A percentile compares a stretch with the other conserved stretches of the same genome.
Conservation (phyloP, 352 stramenopile genomes). For the Blastocystis sp. region DNA sequence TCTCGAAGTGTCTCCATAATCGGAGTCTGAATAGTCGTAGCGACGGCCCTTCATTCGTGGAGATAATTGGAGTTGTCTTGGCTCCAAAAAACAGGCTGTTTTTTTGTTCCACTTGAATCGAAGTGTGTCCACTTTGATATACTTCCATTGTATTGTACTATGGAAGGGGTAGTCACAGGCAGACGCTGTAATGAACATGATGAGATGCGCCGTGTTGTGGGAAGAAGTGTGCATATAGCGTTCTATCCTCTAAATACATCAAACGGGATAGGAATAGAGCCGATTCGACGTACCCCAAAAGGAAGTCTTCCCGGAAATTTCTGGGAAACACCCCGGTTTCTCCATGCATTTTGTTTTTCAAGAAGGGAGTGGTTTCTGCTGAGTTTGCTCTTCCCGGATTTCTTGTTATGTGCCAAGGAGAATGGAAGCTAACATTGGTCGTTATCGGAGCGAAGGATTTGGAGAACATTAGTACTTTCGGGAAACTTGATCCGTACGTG, state of each 20-base stretch:
- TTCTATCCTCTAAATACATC: neutral
- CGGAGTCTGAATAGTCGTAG: conserved; percentile 23
- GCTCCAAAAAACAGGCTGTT: neutral
- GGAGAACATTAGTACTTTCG: conserved; percentile 57
- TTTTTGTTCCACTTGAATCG: neutral
- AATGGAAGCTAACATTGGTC: conserved; percentile 43
- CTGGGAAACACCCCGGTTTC: neutral
- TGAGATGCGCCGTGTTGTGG: too few relatives aligned
- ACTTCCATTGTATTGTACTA: neutral
- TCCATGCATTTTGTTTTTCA: neutral
- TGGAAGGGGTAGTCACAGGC: neutral
- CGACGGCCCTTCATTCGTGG: conserved; percentile 33
- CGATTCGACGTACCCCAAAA: neutral
- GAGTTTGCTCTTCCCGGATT: neutral
- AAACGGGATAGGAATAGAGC: neutral
- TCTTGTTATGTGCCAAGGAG: conserved; percentile 62
- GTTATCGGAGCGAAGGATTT: conserved; percentile 53
- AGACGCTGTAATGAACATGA: neutral
- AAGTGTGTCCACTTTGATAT: too few relatives aligned
- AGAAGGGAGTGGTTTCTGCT: neutral
- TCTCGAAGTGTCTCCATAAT: neutral
- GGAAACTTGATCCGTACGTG: conserved; percentile 58
- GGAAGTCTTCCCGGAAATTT: conserved; percentile 57
- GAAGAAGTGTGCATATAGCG: too few relatives aligned
- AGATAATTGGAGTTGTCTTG: neutral